Evolutionary conservation across 2,329 filamentous ascomycete genomes (phyloP), one percentile per base, ranked within the genome.

Genomic region (Diaporthe sp.): DNA sequence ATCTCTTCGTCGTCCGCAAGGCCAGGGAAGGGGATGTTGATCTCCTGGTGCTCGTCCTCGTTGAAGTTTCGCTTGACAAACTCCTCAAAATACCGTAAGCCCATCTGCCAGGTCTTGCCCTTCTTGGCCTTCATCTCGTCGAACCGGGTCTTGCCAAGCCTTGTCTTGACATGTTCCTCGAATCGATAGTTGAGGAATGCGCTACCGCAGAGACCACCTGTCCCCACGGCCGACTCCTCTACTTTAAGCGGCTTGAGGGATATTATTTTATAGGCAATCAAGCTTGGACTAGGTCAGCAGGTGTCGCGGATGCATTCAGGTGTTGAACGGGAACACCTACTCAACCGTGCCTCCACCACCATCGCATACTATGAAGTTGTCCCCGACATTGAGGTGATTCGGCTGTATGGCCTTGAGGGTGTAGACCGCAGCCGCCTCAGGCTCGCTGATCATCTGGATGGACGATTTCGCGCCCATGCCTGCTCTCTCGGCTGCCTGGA

Each of bases 51-150:
- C 79, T 95, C 93, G 61, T 94, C 93, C 78, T 94, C 92, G 80
- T 94, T 93, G 80, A 96, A 96, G 79, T 95, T 95, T 19, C 94
- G 89, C 83, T 96, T 96, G 19, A 96, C 93, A 80, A 94, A 95
- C 80, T 96, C 93, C 79, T 96, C 94, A 82, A 95, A 96, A 80
- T 95, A 95, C 72, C 91, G 89, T 68, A 96, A 85, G 2, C 92
- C 94, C 91, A 92, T 92, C 81, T 93, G 93, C 93, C 94, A 96
- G 1, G 92, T 94, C 83, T 94, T 95, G 4, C 89, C 89, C 82
- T 95, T 95, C 83, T 94, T 94, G 70, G 90, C 82, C 80, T 94
- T 93, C 92, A 96, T 95, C 82, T 92, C 90, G 39, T 92, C 90
- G 79, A 95, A 95, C 4, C 89, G 86, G 44, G 88, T 88, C 50